Base-by-base conservation (phyloP, 2,329 filamentous ascomycete species). In the Aspergillus ruber region DNA sequence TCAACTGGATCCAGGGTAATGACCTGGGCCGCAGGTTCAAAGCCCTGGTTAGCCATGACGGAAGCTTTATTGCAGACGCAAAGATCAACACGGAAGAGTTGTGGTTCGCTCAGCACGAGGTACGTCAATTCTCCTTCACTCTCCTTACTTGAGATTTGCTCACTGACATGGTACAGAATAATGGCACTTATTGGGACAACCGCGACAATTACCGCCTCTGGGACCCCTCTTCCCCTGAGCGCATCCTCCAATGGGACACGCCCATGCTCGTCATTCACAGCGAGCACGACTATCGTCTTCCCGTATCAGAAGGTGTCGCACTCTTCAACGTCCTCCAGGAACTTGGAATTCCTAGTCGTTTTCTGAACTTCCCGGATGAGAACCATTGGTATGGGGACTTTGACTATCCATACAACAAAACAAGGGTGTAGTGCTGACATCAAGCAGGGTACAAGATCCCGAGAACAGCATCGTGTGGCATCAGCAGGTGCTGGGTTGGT, bases 391-490 rank as follows among this genome's bases (percentile, higher is more conserved):
- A 52, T 48, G 62, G 54, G 13, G 10, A 13, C 27, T 23, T 9
- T 35, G 6, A 15, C n/a, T 36, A 17, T 6, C 3, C 17, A n/a
- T 4, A 12, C 20, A 20, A 20, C 20, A 20, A 20, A 20, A 20
- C 3, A 38, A 33, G 15, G 18, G 23, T 39, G 12, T 42, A 27
- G 8, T 36, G 21, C 36, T 42, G 6, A 25, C 45, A 17, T 3
- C 18, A 3, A 38, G 20, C 45, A 69, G 87, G 87, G 89, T 95
- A 2, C 59, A 90, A 40, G 91, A 93, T 60, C 85, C 84, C 0
- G 90, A 95, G 68, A 95, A 95, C 66, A 86, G 83, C n/a, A 70
- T 95, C 15, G 79, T 91, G 4, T 95, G 90, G 90, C 88, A 95
- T 59, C 80, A 80, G 51, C 86, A 89, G 62, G 89, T 95, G 13